Conservation (phyloP, 139 green algal species). For the Gonium pectorale region DNA sequence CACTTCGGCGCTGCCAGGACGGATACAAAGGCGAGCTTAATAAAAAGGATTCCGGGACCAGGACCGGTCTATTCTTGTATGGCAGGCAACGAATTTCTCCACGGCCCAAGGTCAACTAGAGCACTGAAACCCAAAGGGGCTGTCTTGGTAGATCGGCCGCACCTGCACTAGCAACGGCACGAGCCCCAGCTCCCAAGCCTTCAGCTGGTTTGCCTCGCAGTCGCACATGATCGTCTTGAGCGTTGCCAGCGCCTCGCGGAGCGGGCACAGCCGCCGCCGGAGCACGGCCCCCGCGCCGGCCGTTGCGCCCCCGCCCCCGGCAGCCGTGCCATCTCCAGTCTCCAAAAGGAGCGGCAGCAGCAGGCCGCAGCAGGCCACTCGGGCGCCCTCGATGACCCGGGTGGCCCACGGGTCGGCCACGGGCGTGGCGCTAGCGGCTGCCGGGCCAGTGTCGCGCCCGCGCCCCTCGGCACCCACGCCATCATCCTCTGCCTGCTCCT, state of each 20-base stretch:
- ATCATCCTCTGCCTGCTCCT: no score
- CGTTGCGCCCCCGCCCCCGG: slow-evolving; percentile 23
- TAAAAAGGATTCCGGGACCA: no score
- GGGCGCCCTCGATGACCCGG: neutral
- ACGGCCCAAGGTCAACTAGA: no score
- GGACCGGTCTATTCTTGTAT: no score
- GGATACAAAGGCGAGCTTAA: no score
- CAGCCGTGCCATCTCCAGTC: neutral
- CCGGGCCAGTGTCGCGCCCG: no score
- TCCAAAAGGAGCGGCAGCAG: slow-evolving; percentile 56
- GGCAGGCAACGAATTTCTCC: no score
- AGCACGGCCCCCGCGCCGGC: slow-evolving; percentile 27
- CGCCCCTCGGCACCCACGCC: no score
- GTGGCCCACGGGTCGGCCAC: no score
- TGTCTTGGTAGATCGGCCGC: neutral
- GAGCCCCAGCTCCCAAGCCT: slow-evolving; percentile 31
- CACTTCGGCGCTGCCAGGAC: no score
- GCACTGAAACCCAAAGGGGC: neutral
- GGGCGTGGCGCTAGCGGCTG: no score
- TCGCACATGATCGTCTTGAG: slow-evolving; percentile 51
- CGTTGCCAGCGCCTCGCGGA: slow-evolving; percentile 47
- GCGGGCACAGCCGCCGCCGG: slow-evolving; percentile 51
- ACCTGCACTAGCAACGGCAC: slow-evolving; percentile 54
- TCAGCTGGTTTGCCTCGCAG: slow-evolving; percentile 39
- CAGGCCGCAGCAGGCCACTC: slow-evolving; percentile 51